phyloP scores from a whole-genome alignment of 495 filamentous ascomycete genomes.

The Aspergillus carlsbadensis region DNA sequence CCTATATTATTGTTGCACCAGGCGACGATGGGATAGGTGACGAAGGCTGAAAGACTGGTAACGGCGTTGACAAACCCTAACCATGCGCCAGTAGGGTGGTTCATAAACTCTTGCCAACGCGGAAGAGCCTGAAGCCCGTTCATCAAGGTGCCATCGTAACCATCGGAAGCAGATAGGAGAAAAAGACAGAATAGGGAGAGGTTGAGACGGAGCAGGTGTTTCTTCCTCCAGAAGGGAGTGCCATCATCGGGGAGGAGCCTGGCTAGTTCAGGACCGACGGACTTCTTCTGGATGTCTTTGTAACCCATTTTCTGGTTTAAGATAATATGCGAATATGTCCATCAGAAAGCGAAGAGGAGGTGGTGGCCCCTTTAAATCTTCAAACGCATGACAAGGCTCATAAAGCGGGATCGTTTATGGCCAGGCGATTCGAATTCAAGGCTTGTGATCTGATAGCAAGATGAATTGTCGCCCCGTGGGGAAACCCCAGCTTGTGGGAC shows the following conservation, averaged over 20 bases:
- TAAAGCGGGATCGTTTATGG: too few relatives aligned
- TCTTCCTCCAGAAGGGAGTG: slow-evolving; percentile 20
- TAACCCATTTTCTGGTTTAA: too few relatives aligned
- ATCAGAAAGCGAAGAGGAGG: too few relatives aligned
- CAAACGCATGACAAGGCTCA: too few relatives aligned
- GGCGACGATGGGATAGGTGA: slow-evolving; percentile 59
- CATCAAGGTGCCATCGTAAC: slow-evolving; percentile 33
- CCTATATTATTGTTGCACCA: slow-evolving; percentile 58
- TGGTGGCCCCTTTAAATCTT: too few relatives aligned
- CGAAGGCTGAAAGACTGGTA: slow-evolving; percentile 62
- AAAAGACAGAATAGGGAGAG: slow-evolving; percentile 20
- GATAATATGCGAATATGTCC: too few relatives aligned
- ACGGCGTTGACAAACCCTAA: slow-evolving; percentile 63
- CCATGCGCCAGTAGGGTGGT: slow-evolving; percentile 48
- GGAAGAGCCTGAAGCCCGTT: slow-evolving; percentile 37
- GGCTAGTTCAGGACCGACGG: background rate
- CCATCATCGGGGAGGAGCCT: slow-evolving; percentile 10
- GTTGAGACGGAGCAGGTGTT: slow-evolving; percentile 24
- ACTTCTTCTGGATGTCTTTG: too few relatives aligned
- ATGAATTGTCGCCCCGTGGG: too few relatives aligned
- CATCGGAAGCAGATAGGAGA: slow-evolving; percentile 23
- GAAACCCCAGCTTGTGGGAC: too few relatives aligned
- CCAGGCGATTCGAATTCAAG: too few relatives aligned
- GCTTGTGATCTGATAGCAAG: too few relatives aligned
- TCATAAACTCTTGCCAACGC: slow-evolving; percentile 36